These are phyloP conservation scores for Diaporthe ilicicola DNA, from an alignment of 2,329 filamentous ascomycete species.

Conservation along the genomic window DNA sequence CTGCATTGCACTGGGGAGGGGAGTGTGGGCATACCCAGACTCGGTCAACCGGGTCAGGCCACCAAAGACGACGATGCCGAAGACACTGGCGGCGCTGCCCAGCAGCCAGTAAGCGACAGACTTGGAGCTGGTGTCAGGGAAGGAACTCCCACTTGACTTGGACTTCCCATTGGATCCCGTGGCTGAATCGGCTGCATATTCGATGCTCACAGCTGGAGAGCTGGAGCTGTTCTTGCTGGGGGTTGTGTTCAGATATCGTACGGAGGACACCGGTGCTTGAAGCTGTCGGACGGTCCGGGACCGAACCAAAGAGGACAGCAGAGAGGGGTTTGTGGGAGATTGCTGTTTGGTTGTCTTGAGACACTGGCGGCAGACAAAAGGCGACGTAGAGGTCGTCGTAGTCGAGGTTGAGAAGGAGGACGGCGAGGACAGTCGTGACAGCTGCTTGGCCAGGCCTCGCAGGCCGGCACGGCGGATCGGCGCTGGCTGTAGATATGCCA, in stretches of 20 bases:
- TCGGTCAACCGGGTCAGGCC: conserved; percentile 94
- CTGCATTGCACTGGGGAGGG: not conserved
- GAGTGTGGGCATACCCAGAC: conserved; percentile 74
- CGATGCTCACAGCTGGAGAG: conserved; percentile 6
- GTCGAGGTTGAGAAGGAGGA: conserved; percentile 24
- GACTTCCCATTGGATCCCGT: not conserved
- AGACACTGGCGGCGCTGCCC: conserved; percentile 90
- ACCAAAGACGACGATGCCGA: conserved; percentile 95
- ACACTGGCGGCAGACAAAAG: conserved; percentile 59
- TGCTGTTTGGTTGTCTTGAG: conserved; percentile 34
- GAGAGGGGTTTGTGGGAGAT: not conserved
- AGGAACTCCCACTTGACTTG: conserved; percentile 48
- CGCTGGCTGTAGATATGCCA: conserved; percentile 31
- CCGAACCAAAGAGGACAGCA: conserved; percentile 9
- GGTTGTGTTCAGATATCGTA: conserved; percentile 26
- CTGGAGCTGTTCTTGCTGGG: conserved; percentile 26
- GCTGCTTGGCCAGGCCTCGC: conserved; percentile 27
- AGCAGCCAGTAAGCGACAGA: conserved; percentile 91
- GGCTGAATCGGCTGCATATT: conserved; percentile 11
- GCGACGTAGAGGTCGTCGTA: conserved; percentile 34
- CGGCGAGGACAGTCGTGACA: conserved; percentile 22
- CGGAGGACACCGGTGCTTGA: conserved; percentile 1
- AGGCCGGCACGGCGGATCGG: conserved; percentile 26
- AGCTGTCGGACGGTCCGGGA: not conserved
- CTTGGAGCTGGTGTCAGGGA: conserved; percentile 73